phyloP scores from a whole-genome alignment of 2,329 filamentous ascomycete genomes.

The Penicillium sp. region DNA sequence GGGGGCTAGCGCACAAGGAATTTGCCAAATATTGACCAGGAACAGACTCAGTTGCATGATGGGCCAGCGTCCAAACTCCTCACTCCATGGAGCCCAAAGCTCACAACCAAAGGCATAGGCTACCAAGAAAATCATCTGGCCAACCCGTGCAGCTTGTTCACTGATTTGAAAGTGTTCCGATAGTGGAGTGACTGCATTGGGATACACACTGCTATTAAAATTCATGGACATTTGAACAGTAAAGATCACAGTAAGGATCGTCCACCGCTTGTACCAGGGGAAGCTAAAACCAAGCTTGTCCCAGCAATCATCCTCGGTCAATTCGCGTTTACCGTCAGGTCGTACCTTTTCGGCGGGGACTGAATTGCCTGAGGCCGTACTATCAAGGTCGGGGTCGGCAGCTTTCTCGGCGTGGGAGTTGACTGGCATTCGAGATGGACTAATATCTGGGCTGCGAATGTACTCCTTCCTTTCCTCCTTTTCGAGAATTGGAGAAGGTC shows the following conservation, averaged over 20 bases:
- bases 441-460: background rate
- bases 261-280: slow-evolving; percentile 69
- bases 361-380: background rate
- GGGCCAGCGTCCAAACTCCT: slow-evolving; percentile 77
- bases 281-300: slow-evolving; percentile 67
- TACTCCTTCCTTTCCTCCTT: background rate
- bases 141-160: slow-evolving; percentile 68
- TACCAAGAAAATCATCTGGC: slow-evolving; percentile 76
- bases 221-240: slow-evolving; percentile 76
- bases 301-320: slow-evolving; percentile 63
- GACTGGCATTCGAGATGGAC: background rate
- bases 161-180: slow-evolving; percentile 68
- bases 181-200: slow-evolving; percentile 67
- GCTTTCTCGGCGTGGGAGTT: slow-evolving; percentile 4
- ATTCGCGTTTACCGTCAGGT: slow-evolving; percentile 36
- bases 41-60: slow-evolving; percentile 73
- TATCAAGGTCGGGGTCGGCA: slow-evolving; percentile 1
- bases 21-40: slow-evolving; percentile 76
- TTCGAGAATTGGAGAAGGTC: background rate
- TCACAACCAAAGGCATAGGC: slow-evolving; percentile 86
- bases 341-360: slow-evolving; percentile 3
- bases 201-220: slow-evolving; percentile 75
- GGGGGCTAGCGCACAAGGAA: slow-evolving; percentile 71
- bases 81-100: slow-evolving; percentile 84
- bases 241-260: slow-evolving; percentile 70